These are phyloP conservation scores for Aristolochia californica DNA, from an alignment of 164 flowering plant genomes.

Conservation along the genomic window DNA sequence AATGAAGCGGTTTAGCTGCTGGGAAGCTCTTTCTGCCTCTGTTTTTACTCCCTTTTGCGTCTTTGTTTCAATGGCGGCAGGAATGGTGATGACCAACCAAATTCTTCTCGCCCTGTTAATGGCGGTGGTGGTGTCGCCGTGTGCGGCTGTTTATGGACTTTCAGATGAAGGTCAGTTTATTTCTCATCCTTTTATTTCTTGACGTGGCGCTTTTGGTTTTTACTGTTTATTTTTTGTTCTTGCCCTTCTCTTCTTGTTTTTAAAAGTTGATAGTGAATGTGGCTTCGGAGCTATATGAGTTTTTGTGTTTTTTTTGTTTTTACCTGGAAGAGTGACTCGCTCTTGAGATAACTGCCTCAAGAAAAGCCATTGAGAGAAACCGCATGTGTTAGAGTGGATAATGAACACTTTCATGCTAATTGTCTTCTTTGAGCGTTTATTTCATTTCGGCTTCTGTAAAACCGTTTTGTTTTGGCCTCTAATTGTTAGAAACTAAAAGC, in stretches of 20 bases:
- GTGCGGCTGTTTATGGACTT: slow-evolving; percentile 29
- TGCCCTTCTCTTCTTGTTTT: background rate
- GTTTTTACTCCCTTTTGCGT: background rate
- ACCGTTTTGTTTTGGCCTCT: too few species aligned
- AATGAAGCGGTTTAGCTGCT: too few species aligned
- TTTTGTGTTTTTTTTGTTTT: too few species aligned
- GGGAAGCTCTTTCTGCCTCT: too few species aligned
- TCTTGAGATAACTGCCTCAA: too few species aligned
- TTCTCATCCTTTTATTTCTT: too few species aligned
- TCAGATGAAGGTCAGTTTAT: slow-evolving; percentile 42
- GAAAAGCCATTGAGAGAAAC: too few species aligned
- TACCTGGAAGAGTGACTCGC: background rate
- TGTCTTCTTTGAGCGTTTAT: too few species aligned
- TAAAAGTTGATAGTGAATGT: background rate
- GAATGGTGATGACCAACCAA: slow-evolving; percentile 7
- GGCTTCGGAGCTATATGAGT: background rate
- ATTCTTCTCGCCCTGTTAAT: slow-evolving; percentile 6
- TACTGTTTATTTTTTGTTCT: background rate
- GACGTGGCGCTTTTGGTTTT: too few species aligned
- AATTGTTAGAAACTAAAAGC: too few species aligned
- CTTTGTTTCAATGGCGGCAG: background rate
- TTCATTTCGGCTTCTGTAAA: too few species aligned
- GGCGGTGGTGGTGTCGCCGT: slow-evolving; percentile 12
- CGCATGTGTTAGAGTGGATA: background rate
- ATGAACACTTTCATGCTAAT: background rate